phyloP scores from a whole-genome alignment of 371 early-diverging fungal genomes.

The Mucor circinelloides region DNA sequence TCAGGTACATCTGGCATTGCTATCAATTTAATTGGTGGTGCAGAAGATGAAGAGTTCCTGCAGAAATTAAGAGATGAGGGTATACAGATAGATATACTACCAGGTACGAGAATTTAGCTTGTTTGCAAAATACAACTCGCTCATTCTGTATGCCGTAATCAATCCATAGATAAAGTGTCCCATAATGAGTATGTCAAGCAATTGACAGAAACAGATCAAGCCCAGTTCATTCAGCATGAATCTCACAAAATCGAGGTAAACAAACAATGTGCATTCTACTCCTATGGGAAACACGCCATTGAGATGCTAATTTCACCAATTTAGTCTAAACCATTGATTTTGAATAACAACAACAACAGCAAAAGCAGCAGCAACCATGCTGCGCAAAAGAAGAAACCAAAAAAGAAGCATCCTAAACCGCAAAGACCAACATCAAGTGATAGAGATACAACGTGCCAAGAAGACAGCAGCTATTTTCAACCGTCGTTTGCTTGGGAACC shows the following conservation, averaged over 20 bases:
- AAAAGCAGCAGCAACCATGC: not conserved
- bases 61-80: constrained; percentile 17
- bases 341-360: not conserved
- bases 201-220: constrained; percentile 34
- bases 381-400: not conserved
- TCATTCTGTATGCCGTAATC: not conserved
- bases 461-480: not conserved
- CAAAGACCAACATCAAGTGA: not conserved
- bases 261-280: not conserved
- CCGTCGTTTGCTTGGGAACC: not conserved
- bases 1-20: constrained; percentile 55
- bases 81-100: constrained; percentile 30
- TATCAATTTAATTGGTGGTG: constrained; percentile 40
- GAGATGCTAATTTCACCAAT: not conserved
- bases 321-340: constrained; percentile 6
- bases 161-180: constrained; percentile 29
- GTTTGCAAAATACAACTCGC: not conserved
- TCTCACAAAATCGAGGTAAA: constrained; percentile 10
- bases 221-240: constrained; percentile 19
- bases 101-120: constrained; percentile 30
- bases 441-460: not conserved
- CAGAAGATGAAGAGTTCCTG: constrained; percentile 33
- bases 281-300: not conserved
- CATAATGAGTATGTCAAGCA: constrained; percentile 38
- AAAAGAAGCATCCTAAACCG: not conserved